phyloP scores from a whole-genome alignment of 1,284 basidiomycete genomes.

The Irpex sp. region DNA sequence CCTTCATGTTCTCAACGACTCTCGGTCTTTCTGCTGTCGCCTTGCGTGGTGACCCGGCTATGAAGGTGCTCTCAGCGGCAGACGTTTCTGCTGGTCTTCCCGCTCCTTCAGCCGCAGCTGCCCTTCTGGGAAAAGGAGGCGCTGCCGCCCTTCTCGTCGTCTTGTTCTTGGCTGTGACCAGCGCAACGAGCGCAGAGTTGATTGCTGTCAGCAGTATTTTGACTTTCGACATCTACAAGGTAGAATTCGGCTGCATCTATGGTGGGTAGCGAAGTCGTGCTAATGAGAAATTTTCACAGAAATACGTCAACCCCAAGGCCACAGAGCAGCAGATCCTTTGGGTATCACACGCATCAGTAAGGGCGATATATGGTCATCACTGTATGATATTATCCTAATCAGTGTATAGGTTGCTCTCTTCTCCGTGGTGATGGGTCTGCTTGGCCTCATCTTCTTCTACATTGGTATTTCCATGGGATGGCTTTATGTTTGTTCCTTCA shows the following conservation, averaged over 20 bases:
- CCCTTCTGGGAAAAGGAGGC: constrained; percentile 74
- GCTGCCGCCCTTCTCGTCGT: constrained; percentile 70
- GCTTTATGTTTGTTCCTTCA: constrained; percentile 59
- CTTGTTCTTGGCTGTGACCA: constrained; percentile 83
- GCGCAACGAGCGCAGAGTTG: constrained; percentile 84
- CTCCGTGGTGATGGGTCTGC: constrained; percentile 76
- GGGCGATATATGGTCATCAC: not conserved
- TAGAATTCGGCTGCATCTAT: constrained; percentile 9
- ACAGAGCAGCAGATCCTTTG: constrained; percentile 55
- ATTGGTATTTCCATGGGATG: constrained; percentile 90
- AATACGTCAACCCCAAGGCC: constrained; percentile 57
- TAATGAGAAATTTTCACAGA: constrained; percentile 21
- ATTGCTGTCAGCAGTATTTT: constrained; percentile 82
- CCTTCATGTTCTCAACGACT: constrained; percentile 77
- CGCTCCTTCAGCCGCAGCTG: constrained; percentile 76
- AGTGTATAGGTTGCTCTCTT: constrained; percentile 60
- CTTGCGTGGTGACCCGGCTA: constrained; percentile 67
- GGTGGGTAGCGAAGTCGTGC: constrained; percentile 4
- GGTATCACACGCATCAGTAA: constrained; percentile 43
- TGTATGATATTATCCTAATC: not conserved
- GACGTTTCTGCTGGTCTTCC: constrained; percentile 85
- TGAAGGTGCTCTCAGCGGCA: constrained; percentile 50
- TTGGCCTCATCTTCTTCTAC: constrained; percentile 85
- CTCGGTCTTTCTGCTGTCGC: constrained; percentile 83
- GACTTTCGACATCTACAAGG: constrained; percentile 76